Evolutionary conservation across 2,329 filamentous ascomycete species (phyloP).

Genomic region (Nannizziopsis barbatae): DNA sequence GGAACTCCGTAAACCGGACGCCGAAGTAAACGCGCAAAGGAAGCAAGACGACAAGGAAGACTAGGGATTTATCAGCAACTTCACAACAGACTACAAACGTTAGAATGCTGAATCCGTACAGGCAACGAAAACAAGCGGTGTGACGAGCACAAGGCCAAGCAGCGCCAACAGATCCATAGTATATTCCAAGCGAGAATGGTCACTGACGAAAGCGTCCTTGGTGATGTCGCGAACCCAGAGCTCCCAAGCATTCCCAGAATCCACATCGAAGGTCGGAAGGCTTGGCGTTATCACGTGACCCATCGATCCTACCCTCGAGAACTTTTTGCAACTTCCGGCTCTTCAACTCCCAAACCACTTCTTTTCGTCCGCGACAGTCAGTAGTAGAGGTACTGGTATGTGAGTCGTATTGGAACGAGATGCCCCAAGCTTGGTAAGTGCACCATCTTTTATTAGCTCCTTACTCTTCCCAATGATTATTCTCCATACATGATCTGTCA

Average conservation of each 20-base stretch:
- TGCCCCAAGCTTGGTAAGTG: background rate
- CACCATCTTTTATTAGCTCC: background rate
- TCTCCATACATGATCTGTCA: constrained; percentile 62
- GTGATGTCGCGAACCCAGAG: no score
- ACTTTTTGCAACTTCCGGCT: no score
- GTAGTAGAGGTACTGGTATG: no score
- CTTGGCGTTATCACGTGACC: no score
- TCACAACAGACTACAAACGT: background rate
- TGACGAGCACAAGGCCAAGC: constrained; percentile 3
- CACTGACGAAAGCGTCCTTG: no score
- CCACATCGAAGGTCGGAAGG: no score
- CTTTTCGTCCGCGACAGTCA: no score
- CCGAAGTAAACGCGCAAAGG: constrained; percentile 45
- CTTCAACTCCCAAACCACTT: no score
- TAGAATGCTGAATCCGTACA: constrained; percentile 1
- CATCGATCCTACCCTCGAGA: no score
- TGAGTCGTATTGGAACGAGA: no score
- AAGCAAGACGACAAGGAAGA: constrained; percentile 44
- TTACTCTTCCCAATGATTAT: constrained; percentile 48
- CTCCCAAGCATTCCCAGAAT: no score
- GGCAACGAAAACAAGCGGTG: constrained; percentile 4
- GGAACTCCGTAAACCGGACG: constrained; percentile 37
- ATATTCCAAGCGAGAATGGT: no score
- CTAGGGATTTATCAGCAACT: constrained; percentile 24
- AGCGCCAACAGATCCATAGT: background rate